A percentile compares a stretch with the other conserved stretches of the same genome.
phyloP scores from a whole-genome alignment of 140 eudicot genomes.

The Ambrosia hybrid region DNA sequence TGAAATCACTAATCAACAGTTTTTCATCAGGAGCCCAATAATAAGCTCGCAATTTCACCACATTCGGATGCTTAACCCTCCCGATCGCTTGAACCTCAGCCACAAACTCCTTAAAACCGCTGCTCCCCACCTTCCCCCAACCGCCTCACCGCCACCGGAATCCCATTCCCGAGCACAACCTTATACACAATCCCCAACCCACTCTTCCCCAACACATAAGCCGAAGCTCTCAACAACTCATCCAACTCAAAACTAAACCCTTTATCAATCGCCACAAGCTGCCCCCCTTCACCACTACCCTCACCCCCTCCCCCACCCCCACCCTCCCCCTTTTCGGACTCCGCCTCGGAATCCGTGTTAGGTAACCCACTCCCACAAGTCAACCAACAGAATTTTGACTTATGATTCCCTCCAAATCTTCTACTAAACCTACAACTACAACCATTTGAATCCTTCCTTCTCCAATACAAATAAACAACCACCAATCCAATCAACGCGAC shows the following conservation, averaged over 20 bases:
- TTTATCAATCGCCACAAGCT: constrained; percentile 82
- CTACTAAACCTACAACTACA: constrained; percentile 77
- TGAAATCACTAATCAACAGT: constrained; percentile 83
- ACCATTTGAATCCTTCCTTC: constrained; percentile 62
- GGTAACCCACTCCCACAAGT: constrained; percentile 57
- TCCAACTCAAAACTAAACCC: constrained; percentile 82
- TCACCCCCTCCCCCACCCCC: constrained; percentile 39
- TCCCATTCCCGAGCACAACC: constrained; percentile 89
- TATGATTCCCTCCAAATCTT: constrained; percentile 66
- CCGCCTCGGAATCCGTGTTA: constrained; percentile 58
- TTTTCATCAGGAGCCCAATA: constrained; percentile 99
- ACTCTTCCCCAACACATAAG: constrained; percentile 94
- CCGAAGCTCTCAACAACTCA: constrained; percentile 90
- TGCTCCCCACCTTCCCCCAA: constrained; percentile 98
- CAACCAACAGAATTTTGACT: constrained; percentile 41
- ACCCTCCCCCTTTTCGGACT: constrained; percentile 62
- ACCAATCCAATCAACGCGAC: constrained; percentile 75
- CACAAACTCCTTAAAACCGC: constrained; percentile 82
- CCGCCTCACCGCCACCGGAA: constrained; percentile 95
- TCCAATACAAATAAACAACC: constrained; percentile 83
- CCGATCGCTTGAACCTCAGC: constrained; percentile 90
- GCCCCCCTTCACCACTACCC: constrained; percentile 50
- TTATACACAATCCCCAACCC: constrained; percentile 95
- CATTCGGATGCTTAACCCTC: constrained; percentile 85
- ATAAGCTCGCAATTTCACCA: constrained; percentile 90